phyloP scores from a whole-genome alignment of 2,329 filamentous ascomycete genomes.

The Uncinocarpus reesii region DNA sequence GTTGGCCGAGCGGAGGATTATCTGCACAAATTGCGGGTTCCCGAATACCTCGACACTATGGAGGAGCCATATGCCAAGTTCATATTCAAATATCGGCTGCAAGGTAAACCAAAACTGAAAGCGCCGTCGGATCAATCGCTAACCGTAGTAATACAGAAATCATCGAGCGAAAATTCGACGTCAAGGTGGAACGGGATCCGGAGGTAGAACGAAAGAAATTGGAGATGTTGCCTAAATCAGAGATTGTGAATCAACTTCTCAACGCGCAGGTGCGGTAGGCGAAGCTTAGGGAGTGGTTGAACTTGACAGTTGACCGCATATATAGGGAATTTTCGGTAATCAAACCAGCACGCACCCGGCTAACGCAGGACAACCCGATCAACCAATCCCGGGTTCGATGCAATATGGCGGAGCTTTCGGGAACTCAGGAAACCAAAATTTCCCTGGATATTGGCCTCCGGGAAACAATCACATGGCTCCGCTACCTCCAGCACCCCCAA shows the following conservation, averaged over 20 bases:
- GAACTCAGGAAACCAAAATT: not conserved
- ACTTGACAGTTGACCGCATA: not conserved
- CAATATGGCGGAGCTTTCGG: not conserved
- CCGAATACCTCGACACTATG: conserved; percentile 24
- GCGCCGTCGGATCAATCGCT: not conserved
- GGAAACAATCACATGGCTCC: not conserved
- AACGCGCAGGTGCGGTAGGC: conserved; percentile 14
- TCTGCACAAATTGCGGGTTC: conserved; percentile 22
- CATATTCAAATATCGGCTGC: conserved; percentile 25
- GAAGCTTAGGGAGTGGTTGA: not conserved
- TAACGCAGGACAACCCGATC: not conserved
- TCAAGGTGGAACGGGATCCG: conserved; percentile 15
- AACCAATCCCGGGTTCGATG: not conserved
- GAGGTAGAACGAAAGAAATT: conserved; percentile 18
- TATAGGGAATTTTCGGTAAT: conserved; percentile 5
- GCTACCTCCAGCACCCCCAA: not conserved
- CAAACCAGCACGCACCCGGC: not conserved
- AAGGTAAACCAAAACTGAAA: conserved; percentile 12
- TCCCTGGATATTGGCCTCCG: not conserved
- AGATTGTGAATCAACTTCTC: conserved; percentile 20
- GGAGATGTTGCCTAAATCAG: conserved; percentile 16
- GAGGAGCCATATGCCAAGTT: conserved; percentile 27
- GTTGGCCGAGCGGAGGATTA: conserved; percentile 23
- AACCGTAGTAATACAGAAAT: conserved; percentile 11
- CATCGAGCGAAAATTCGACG: conserved; percentile 16